These are phyloP conservation scores for Claviceps arundinis DNA, from an alignment of 2,329 filamentous ascomycete genomes.

Conservation along the genomic window DNA sequence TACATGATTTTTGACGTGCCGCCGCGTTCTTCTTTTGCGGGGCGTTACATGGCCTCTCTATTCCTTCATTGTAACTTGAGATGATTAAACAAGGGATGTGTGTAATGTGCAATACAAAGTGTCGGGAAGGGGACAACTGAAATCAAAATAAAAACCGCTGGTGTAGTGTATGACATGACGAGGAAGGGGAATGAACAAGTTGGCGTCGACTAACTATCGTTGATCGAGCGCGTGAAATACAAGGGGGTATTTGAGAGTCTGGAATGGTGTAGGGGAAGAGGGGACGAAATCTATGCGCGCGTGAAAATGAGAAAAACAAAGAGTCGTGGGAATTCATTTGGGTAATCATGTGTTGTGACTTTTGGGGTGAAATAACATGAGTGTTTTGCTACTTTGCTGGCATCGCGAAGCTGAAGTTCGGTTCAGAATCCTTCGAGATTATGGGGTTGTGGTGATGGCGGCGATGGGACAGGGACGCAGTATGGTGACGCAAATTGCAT, in stretches of 20 bases:
- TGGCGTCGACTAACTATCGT: neutral
- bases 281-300: conserved; percentile 22
- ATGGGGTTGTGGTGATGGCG: neutral
- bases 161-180: conserved; percentile 3
- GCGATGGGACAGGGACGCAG: neutral
- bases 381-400: neutral
- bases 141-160: neutral
- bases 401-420: neutral
- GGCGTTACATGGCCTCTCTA: conserved; percentile 29
- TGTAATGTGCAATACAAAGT: conserved; percentile 4
- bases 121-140: neutral
- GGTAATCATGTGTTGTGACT: conserved; percentile 15
- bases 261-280: conserved; percentile 20
- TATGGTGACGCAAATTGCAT: neutral
- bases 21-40: conserved; percentile 18
- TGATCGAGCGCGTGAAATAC: neutral
- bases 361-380: conserved; percentile 4
- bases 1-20: conserved; percentile 29
- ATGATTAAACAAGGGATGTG: conserved; percentile 13
- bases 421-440: neutral
- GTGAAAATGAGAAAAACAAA: conserved; percentile 13
- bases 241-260: conserved; percentile 25
- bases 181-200: neutral
- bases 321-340: conserved; percentile 24
- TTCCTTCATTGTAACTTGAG: conserved; percentile 21